Percentiles rank a stretch among this genome's conserved stretches.
phyloP scores from a whole-genome alignment of 148 eudicot species.

The Chenopodium suecicum region DNA sequence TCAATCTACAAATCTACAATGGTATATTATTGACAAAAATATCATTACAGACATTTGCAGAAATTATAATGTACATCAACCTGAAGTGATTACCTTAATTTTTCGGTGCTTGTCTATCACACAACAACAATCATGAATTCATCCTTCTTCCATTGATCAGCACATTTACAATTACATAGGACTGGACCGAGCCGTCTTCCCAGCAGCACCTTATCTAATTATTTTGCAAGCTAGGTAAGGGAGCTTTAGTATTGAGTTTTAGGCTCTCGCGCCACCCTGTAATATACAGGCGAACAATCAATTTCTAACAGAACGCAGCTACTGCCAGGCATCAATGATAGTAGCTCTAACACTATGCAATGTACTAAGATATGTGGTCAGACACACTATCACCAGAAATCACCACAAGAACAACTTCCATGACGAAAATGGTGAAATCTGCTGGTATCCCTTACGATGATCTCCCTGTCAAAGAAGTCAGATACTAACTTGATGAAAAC shows the following conservation, averaged over 20 bases:
- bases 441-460: conserved; percentile 77
- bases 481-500: conserved; percentile 65
- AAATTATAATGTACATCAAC: background rate
- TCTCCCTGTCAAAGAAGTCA: conserved; percentile 46
- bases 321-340: background rate
- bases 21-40: background rate
- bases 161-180: background rate
- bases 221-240: background rate
- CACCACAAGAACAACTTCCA: conserved; percentile 83
- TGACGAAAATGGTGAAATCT: conserved; percentile 78
- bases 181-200: background rate
- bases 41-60: background rate
- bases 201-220: background rate
- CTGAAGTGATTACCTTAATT: background rate
- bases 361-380: background rate
- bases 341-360: background rate
- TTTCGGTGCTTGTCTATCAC: background rate
- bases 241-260: background rate
- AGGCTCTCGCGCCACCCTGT: background rate
- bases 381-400: conserved; percentile 62
- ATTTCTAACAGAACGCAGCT: background rate
- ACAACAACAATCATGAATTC: background rate
- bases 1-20: background rate
- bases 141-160: background rate
- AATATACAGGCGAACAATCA: background rate